phyloP scores from a whole-genome alignment of 139 green algal species.

The Mesostigma viride region DNA sequence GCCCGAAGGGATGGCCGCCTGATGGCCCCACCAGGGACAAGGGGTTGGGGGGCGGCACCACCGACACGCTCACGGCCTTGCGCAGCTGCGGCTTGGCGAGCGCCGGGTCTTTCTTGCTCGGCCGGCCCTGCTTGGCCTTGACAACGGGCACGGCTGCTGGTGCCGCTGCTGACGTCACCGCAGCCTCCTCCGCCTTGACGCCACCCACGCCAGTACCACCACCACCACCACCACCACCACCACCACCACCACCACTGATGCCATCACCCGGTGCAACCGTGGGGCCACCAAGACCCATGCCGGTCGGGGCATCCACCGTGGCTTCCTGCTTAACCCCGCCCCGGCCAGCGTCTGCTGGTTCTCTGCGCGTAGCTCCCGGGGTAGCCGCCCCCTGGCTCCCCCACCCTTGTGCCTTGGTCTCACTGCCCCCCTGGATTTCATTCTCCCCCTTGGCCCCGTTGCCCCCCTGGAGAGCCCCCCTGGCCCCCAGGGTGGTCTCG shows the following conservation, averaged over 20 bases:
- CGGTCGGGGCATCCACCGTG: too few relatives aligned
- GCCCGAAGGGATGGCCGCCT: too few relatives aligned
- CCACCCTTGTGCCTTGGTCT: too few relatives aligned
- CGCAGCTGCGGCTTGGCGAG: background rate
- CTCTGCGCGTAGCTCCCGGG: background rate
- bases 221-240: background rate
- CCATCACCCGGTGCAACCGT: too few relatives aligned
- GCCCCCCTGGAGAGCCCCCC: too few relatives aligned
- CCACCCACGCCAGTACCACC: too few relatives aligned
- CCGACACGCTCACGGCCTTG: background rate
- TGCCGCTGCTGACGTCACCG: background rate
- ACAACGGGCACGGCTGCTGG: background rate
- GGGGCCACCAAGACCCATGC: too few relatives aligned
- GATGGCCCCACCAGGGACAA: conserved; percentile 2
- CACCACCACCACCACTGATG: background rate
- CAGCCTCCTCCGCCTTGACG: too few relatives aligned
- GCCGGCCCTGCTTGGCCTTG: background rate
- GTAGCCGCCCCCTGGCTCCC: too few relatives aligned
- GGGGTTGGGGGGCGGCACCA: background rate
- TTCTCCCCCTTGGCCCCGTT: too few relatives aligned
- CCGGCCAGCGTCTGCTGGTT: conserved; percentile 3
- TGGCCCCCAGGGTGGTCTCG: too few relatives aligned
- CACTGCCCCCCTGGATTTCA: too few relatives aligned
- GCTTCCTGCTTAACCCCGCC: conserved; percentile 12
- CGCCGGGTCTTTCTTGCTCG: background rate